Conservation (phyloP, 2,329 filamentous ascomycete species). For the Exophiala sp. region DNA sequence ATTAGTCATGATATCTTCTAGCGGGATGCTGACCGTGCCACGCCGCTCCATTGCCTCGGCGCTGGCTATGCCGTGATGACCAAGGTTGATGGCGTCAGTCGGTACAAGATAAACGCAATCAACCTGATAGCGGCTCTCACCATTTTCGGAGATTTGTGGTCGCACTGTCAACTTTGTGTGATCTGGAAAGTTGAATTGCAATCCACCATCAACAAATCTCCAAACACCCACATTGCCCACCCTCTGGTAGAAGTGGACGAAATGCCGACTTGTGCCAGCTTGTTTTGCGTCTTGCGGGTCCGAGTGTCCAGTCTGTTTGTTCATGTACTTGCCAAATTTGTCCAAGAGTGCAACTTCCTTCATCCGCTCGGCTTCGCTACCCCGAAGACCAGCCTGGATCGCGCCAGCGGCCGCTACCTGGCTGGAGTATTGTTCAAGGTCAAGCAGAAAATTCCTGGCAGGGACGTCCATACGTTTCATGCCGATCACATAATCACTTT, state of each 20-base stretch:
- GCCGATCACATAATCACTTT: conserved; percentile 37
- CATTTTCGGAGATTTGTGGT: conserved; percentile 17
- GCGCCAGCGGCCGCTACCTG: conserved; percentile 27
- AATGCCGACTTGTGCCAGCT: conserved; percentile 34
- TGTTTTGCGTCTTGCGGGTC: conserved; percentile 31
- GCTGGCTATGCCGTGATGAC: conserved; percentile 39
- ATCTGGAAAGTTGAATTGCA: conserved; percentile 53
- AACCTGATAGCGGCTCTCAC: conserved; percentile 31
- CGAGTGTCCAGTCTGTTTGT: conserved; percentile 43
- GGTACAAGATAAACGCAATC: conserved; percentile 50
- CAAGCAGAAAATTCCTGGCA: conserved; percentile 36
- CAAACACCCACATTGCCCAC: conserved; percentile 53
- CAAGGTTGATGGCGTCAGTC: conserved; percentile 43
- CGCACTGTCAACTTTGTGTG: conserved; percentile 51
- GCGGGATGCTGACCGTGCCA: conserved; percentile 25
- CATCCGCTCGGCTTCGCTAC: conserved; percentile 45
- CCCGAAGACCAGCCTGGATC: conserved; percentile 28
- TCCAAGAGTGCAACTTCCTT: conserved; percentile 48
- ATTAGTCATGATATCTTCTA: conserved; percentile 28
- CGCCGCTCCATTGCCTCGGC: conserved; percentile 37
- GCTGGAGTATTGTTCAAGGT: conserved; percentile 18
- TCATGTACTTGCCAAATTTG: conserved; percentile 53
- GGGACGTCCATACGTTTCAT: conserved; percentile 41
- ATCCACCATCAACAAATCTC: conserved; percentile 49
- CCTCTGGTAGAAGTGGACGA: conserved; percentile 51